A percentile compares a stretch with the other conserved stretches of the same genome.
These are phyloP conservation scores for Solanum commersonii DNA, from an alignment of 257 asterid genomes.

Conservation along the genomic window DNA sequence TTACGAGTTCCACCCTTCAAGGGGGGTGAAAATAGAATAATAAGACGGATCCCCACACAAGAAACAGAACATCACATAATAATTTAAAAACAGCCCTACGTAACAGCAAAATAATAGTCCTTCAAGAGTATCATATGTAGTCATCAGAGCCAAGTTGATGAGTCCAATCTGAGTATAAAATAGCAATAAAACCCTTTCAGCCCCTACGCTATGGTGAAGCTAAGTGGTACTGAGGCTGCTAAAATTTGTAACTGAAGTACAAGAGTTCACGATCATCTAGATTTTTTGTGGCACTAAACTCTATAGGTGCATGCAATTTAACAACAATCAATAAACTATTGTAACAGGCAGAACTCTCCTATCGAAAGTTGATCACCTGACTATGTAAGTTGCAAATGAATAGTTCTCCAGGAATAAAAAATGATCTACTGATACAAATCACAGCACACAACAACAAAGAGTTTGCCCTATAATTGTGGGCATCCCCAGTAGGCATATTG, in stretches of 20 bases:
- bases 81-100: background rate
- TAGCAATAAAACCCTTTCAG: background rate
- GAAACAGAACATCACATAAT: background rate
- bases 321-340: background rate
- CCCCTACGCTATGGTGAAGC: background rate
- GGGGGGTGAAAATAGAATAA: background rate
- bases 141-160: background rate
- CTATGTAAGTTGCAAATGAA: background rate
- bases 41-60: background rate
- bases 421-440: background rate
- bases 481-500: conserved; percentile 3
- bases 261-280: background rate
- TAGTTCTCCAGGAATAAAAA: background rate
- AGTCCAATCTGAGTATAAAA: background rate
- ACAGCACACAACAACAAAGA: background rate
- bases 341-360: background rate
- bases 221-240: background rate
- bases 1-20: background rate
- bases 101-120: background rate
- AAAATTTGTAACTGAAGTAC: background rate
- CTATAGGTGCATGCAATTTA: background rate
- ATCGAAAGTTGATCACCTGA: background rate
- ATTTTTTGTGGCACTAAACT: background rate
- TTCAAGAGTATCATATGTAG: background rate
- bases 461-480: background rate